Evolutionary conservation across 1,139 yeast species (phyloP).

Genomic region (Hyphopichia khmerensis): DNA sequence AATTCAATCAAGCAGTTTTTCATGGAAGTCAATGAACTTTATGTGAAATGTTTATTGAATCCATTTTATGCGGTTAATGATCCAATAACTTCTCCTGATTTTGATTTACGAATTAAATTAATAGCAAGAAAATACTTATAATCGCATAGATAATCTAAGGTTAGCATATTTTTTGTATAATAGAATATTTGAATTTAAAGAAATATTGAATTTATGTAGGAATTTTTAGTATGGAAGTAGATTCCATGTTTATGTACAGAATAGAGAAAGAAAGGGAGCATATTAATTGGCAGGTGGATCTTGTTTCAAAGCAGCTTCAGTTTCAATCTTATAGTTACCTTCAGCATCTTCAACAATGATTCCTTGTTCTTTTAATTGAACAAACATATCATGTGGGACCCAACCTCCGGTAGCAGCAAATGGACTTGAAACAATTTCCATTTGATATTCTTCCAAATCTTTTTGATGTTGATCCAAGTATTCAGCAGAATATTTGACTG

Average conservation of each 20-base stretch:
- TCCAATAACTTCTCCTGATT: slow-evolving; percentile 70
- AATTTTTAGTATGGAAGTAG: neutral
- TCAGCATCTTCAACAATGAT: slow-evolving; percentile 43
- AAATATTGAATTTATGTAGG: neutral
- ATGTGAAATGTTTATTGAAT: slow-evolving; percentile 78
- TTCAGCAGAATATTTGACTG: slow-evolving; percentile 57
- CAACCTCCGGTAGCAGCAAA: slow-evolving; percentile 92
- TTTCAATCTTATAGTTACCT: slow-evolving; percentile 39
- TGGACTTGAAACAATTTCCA: slow-evolving; percentile 67
- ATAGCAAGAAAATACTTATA: slow-evolving; percentile 72
- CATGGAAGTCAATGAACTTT: slow-evolving; percentile 80
- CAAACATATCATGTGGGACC: slow-evolving; percentile 93
- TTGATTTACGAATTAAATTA: slow-evolving; percentile 71
- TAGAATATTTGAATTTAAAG: neutral
- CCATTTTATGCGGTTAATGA: slow-evolving; percentile 84
- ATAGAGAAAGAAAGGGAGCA: neutral
- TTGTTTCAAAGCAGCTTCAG: slow-evolving; percentile 37
- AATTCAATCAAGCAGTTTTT: slow-evolving; percentile 82
- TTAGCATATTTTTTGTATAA: slow-evolving; percentile 3
- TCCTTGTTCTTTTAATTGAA: slow-evolving; percentile 64
- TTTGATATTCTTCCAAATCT: slow-evolving; percentile 65
- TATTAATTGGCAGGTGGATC: neutral
- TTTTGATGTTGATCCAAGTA: slow-evolving; percentile 56
- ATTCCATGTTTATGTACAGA: neutral
- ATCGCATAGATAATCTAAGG: slow-evolving; percentile 22